Evolutionary conservation across 257 asterid species (phyloP), one percentile per base, ranked within the genome.

Genomic region (Solanum neorickii): DNA sequence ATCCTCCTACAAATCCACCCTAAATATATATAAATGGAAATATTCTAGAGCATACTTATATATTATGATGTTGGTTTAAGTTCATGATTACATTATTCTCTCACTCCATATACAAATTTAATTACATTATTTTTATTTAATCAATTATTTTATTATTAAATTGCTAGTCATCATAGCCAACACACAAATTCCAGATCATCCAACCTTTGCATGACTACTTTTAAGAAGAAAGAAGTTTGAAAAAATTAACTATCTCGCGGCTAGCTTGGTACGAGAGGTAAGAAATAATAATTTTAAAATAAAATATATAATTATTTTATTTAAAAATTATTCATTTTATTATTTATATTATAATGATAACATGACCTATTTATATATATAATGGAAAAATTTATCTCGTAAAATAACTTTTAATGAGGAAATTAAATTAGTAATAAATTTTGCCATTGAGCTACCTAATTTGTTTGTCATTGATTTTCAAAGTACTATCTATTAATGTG

Each of bases 231-330:
- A 69, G 27, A 69, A 69, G 31, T 9, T 66, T 66, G 13, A 25
- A 35, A 66, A 66, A 66, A 66, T 25, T 66, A 56, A 7, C n/a
- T 20, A 18, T 56, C 1, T 5, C 39, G 7, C 6, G 37, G 7
- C 0, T 35, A 16, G 65, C 20, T 56, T 56, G 5, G 0, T 56
- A 56, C 2, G 2, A 56, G 2, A 0, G 25, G 0, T 56, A 56
- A 56, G 12, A 3, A 62, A 23, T 2, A 62, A 10, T 9, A 62
- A 23, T 62, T 11, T 60, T 5, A 62, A 59, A 62, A 62, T n/a
- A 62, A 62, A 11, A 11, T n/a, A 6, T 2, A n/a, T 62, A 7
- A 5, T 62, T 21, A 60, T 23, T 60, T 60, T 21, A 5, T 60
- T 5, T 4, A 12, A 9, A 60, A 9, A 60, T 21, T 11, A 62